These are phyloP conservation scores for Bretziella fagacearum DNA, from an alignment of 2,329 filamentous ascomycete species.

Conservation along the genomic window DNA sequence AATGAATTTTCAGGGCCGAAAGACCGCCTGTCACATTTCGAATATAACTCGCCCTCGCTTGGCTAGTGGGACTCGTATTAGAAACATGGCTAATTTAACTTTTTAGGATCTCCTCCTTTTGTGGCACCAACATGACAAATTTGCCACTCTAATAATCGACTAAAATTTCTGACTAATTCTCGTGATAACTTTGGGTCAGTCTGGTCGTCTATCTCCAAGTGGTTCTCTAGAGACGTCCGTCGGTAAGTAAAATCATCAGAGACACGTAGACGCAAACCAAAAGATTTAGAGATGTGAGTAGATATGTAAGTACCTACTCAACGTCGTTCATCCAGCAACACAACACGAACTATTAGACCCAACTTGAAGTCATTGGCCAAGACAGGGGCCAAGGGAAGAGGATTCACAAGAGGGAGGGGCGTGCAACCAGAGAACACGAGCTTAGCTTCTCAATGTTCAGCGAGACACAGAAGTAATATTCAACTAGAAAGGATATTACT, in stretches of 20 bases:
- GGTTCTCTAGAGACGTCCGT: too few relatives aligned
- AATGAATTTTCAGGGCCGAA: too few relatives aligned
- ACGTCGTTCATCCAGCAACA: neutral
- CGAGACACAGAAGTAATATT: too few relatives aligned
- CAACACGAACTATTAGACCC: neutral
- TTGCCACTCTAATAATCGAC: too few relatives aligned
- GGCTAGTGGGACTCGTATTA: neutral
- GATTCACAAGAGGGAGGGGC: neutral
- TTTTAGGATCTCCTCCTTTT: neutral
- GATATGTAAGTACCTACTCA: neutral
- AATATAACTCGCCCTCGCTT: too few relatives aligned
- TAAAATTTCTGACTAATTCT: too few relatives aligned
- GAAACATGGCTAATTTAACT: neutral
- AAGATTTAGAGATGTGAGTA: neutral
- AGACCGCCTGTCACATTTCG: too few relatives aligned
- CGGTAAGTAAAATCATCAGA: too few relatives aligned
- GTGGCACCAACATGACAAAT: neutral
- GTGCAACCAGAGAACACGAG: slow-evolving; percentile 1
- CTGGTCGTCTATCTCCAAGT: too few relatives aligned
- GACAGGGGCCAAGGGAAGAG: neutral
- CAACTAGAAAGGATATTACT: too few relatives aligned
- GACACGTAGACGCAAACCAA: neutral
- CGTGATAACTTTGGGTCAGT: too few relatives aligned
- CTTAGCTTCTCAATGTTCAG: too few relatives aligned
- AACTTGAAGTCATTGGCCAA: neutral